A percentile compares a stretch with the other conserved stretches of the same genome.
Conservation (phyloP, 2,329 filamentous ascomycete genomes). For the Fusarium napiforme region DNA sequence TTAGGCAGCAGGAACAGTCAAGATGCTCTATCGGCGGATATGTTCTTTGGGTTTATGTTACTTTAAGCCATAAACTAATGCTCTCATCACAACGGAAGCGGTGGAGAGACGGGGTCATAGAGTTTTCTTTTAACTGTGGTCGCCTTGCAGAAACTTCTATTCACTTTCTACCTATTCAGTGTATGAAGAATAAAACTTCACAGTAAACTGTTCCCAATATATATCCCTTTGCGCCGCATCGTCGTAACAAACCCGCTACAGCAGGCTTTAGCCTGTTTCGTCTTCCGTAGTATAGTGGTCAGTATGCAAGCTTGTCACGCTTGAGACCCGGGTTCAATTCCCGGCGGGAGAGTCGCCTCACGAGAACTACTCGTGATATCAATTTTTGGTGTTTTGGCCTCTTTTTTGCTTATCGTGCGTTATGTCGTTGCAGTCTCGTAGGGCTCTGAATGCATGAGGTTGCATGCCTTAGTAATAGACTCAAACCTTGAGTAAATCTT, state of each 20-base stretch:
- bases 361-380: slow-evolving; percentile 12
- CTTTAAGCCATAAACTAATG: neutral
- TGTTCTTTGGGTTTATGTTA: neutral
- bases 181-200: neutral
- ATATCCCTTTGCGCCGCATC: neutral
- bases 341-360: slow-evolving; percentile 44
- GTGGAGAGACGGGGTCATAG: neutral
- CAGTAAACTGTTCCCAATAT: fast-evolving
- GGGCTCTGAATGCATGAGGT: neutral
- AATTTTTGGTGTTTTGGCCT: slow-evolving; percentile 25
- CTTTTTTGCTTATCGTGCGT: neutral
- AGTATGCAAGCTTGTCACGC: slow-evolving; percentile 48
- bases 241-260: neutral
- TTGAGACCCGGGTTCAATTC: slow-evolving; percentile 47
- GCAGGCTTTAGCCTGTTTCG: neutral
- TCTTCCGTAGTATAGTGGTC: slow-evolving; percentile 43
- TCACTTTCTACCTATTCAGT: neutral
- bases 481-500: neutral
- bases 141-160: neutral
- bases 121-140: neutral
- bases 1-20: neutral
- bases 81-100: neutral
- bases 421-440: neutral
- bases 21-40: neutral
- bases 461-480: neutral